phyloP scores from a whole-genome alignment of 805 yeast species.

The Jamesozyma hellenica region DNA sequence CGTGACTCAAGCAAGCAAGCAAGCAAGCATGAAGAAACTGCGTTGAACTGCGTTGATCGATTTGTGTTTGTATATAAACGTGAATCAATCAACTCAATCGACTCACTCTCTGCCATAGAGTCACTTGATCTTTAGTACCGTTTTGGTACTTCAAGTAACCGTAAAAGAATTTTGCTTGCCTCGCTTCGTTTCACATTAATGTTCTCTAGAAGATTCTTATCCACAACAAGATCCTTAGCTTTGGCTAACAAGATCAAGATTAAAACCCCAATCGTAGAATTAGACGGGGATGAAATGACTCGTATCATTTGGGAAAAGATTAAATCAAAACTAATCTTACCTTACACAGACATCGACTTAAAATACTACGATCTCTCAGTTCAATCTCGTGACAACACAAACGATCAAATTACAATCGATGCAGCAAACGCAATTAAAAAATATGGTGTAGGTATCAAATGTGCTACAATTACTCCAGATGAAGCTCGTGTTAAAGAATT shows the following conservation, averaged over 20 bases:
- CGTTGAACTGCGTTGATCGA: too few relatives aligned
- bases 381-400: slow-evolving; percentile 56
- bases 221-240: slow-evolving; percentile 24
- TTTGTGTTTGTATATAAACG: too few relatives aligned
- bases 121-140: too few relatives aligned
- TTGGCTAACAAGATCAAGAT: slow-evolving; percentile 47
- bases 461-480: slow-evolving; percentile 82
- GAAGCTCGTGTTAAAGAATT: slow-evolving; percentile 72
- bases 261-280: slow-evolving; percentile 62
- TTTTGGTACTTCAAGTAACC: too few relatives aligned
- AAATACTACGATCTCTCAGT: slow-evolving; percentile 69
- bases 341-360: slow-evolving; percentile 62
- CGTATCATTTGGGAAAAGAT: slow-evolving; percentile 73
- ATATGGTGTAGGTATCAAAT: slow-evolving; percentile 73
- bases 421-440: slow-evolving; percentile 67
- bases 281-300: slow-evolving; percentile 84
- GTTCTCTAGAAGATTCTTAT: slow-evolving; percentile 19
- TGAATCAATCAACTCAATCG: too few relatives aligned
- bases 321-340: slow-evolving; percentile 55
- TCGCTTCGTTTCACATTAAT: too few relatives aligned
- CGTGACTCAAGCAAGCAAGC: too few relatives aligned
- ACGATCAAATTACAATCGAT: slow-evolving; percentile 66
- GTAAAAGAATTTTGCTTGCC: too few relatives aligned
- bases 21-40: too few relatives aligned
- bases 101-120: too few relatives aligned